Base-by-base conservation (phyloP, 2,329 filamentous ascomycete genomes). In the Byssochlamys sp. region DNA sequence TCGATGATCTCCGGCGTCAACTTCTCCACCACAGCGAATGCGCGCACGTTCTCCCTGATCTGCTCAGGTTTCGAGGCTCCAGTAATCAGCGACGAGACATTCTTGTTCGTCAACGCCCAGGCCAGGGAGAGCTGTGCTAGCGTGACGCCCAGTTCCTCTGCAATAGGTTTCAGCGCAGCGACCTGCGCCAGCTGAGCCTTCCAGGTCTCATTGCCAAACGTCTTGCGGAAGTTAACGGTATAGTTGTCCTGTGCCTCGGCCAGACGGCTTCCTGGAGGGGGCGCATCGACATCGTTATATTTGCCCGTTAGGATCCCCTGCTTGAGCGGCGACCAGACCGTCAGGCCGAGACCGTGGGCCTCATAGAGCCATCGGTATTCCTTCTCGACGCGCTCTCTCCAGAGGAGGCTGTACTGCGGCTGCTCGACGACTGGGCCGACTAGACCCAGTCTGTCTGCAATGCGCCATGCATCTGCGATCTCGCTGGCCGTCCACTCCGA, bases 401-500 rank as follows among this genome's bases (percentile, higher is more conserved):
- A 73, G 12, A 87, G 76, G 72, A 87, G 80, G 73, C 85, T 87
- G 74, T 88, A 87, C 54, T 81, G 75, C 1, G 84, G 84, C 73
- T 88, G 85, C 71, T 88, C 85, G 72, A 86, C 81, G 31, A 86
- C 65, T 2, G 85, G 85, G 6, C 82, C 84, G 60, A 87, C 80
- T 48, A 88, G 75, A 12, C 80, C 77, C 7, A 87, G 77, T 61
- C 77, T 78, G 62, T 86, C 83, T 33, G 85, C 82, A 60, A 83
- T 75, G 45, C 82, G 75, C 79, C 81, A 83, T 2, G 85, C 85
- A 58, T 83, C 78, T 4, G 81, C 79, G 66, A 88, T 87, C 73
- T 87, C 84, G 58, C 81, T 80, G 50, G 85, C 83, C 59, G 77
- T 79, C 84, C 85, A 88, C 69, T 87, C 83, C 0, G 83, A 86